phyloP scores from a whole-genome alignment of 1,284 basidiomycete species.

The Ceratobasidium sp. region DNA sequence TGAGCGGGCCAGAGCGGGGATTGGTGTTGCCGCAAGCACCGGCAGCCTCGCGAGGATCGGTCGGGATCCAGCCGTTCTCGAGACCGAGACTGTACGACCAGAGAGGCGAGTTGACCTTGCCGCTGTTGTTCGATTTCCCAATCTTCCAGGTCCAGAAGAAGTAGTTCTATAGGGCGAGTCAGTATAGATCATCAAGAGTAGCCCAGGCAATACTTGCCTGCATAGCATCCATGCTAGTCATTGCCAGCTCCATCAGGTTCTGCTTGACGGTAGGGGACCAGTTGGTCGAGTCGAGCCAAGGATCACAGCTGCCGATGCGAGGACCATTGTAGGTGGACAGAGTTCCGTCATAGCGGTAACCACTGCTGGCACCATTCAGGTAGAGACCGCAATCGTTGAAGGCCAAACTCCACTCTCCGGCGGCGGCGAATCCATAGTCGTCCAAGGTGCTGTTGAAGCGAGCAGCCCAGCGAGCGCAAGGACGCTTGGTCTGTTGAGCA shows the following conservation, averaged over 20 bases:
- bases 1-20: constrained; percentile 58
- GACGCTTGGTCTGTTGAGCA: constrained; percentile 35
- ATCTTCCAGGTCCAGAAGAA: constrained; percentile 76
- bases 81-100: constrained; percentile 88
- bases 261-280: constrained; percentile 67
- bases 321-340: constrained; percentile 50
- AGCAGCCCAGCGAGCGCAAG: constrained; percentile 53
- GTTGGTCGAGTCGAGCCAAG: constrained; percentile 65
- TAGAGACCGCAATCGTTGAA: constrained; percentile 82
- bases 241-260: constrained; percentile 63
- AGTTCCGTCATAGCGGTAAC: constrained; percentile 56
- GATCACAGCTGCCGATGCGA: constrained; percentile 44
- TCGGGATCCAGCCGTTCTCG: constrained; percentile 79
- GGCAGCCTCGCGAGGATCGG: constrained; percentile 72
- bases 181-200: not conserved
- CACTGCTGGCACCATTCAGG: constrained; percentile 81
- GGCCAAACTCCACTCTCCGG: constrained; percentile 73
- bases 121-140: constrained; percentile 66
- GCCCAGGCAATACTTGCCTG: constrained; percentile 46
- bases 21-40: constrained; percentile 69
- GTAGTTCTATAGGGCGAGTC: constrained; percentile 55
- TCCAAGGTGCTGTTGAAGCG: constrained; percentile 54
- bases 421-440: constrained; percentile 69
- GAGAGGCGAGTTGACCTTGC: constrained; percentile 68
- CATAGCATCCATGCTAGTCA: constrained; percentile 56